Conservation (phyloP, 306 rosid genomes). For the Elaeagnus macrophylla region DNA sequence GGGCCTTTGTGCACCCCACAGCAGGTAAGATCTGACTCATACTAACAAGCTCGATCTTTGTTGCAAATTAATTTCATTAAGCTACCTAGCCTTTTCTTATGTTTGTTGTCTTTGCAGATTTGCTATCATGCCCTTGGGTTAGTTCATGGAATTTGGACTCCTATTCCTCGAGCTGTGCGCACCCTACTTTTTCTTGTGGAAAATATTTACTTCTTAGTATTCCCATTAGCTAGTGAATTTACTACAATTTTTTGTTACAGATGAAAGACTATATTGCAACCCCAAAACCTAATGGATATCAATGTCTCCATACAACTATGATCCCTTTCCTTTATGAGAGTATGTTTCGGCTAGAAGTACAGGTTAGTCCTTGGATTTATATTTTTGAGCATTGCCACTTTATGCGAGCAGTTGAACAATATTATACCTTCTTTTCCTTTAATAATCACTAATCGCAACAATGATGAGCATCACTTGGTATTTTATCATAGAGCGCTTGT, state of each 20-base stretch:
- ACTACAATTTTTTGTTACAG: conserved; percentile 29
- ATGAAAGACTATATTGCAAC: conserved; percentile 96
- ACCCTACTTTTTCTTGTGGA: conserved; percentile 26
- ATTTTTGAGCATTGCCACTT: conserved; percentile 13
- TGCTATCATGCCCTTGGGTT: conserved; percentile 94
- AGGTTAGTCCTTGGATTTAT: conserved; percentile 39
- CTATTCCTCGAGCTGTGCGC: conserved; percentile 94
- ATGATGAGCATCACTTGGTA: neutral
- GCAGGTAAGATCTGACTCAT: conserved; percentile 46
- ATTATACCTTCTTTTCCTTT: neutral
- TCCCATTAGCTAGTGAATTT: conserved; percentile 1
- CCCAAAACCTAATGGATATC: conserved; percentile 96
- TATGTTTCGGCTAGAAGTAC: conserved; percentile 90
- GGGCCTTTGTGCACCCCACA: conserved; percentile 89
- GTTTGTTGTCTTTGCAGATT: conserved; percentile 49
- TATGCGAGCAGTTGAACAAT: conserved; percentile 4
- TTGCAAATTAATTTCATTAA: conserved; percentile 12
- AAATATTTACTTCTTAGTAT: neutral
- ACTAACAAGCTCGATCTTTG: conserved; percentile 11
- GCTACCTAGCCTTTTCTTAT: conserved; percentile 15
- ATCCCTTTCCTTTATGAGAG: conserved; percentile 95
- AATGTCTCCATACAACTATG: conserved; percentile 91
- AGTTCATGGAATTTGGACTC: conserved; percentile 96
- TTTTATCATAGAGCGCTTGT: neutral
- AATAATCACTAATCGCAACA: neutral